phyloP scores from a whole-genome alignment of 2,329 filamentous ascomycete genomes.

The Diaporthe velutina region DNA sequence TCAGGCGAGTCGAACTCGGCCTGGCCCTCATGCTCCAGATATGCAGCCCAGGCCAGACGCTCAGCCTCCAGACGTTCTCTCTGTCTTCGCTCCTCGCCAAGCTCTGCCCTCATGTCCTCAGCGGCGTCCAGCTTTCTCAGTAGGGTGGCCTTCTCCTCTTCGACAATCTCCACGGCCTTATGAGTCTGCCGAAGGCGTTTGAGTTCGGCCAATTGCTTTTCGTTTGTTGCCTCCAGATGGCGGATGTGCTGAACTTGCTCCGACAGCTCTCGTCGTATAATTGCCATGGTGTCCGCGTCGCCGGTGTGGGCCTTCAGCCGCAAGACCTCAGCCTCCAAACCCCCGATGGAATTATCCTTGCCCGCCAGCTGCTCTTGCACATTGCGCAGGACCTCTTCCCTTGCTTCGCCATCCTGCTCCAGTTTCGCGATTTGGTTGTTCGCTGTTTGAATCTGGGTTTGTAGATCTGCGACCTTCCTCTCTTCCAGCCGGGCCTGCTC shows the following conservation, averaged over 20 bases:
- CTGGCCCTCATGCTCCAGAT: constrained; percentile 79
- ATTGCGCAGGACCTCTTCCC: constrained; percentile 68
- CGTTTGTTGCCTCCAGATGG: constrained; percentile 82
- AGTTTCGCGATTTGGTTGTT: constrained; percentile 68
- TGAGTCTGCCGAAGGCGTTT: constrained; percentile 84
- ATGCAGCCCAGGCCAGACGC: constrained; percentile 85
- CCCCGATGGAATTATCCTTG: constrained; percentile 78
- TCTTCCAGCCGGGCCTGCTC: constrained; percentile 76
- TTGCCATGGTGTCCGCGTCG: constrained; percentile 85
- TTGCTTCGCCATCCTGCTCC: constrained; percentile 68
- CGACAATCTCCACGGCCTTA: constrained; percentile 91
- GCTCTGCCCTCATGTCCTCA: constrained; percentile 79
- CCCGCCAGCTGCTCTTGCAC: constrained; percentile 76
- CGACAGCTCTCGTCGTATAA: constrained; percentile 88
- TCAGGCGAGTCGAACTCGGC: constrained; percentile 90
- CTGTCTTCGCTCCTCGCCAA: constrained; percentile 84
- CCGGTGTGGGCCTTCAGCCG: constrained; percentile 87
- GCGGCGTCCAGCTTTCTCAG: constrained; percentile 83
- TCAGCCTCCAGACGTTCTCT: constrained; percentile 92
- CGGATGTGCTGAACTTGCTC: constrained; percentile 95
- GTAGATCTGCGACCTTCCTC: constrained; percentile 66
- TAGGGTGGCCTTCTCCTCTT: constrained; percentile 88
- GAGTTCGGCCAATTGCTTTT: constrained; percentile 84
- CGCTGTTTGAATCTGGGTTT: constrained; percentile 62
- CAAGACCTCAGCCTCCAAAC: constrained; percentile 86